phyloP scores from a whole-genome alignment of 306 rosid genomes.

The Acacia crassicarpa region DNA sequence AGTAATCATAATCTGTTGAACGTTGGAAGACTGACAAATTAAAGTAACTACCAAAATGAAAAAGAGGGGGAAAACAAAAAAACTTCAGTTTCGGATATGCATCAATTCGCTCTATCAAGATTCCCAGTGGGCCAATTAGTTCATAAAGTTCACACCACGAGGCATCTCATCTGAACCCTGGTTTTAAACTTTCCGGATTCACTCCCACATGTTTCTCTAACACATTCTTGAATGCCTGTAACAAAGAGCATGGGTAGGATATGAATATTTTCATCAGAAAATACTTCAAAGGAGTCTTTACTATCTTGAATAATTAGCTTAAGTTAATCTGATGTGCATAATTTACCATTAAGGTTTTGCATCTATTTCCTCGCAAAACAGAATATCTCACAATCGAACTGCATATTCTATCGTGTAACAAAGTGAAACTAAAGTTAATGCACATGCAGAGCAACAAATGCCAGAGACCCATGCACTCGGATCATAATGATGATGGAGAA shows the following conservation, averaged over 20 bases:
- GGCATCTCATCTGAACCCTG: slow-evolving; percentile 43
- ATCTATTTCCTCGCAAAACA: slow-evolving; percentile 22
- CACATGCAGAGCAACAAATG: slow-evolving; percentile 54
- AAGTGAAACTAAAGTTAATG: slow-evolving; percentile 44
- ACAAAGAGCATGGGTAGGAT: slow-evolving; percentile 19
- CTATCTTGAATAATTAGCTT: slow-evolving; percentile 20
- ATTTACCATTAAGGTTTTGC: neutral
- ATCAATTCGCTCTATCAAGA: slow-evolving; percentile 53
- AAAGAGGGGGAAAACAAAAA: slow-evolving; percentile 18
- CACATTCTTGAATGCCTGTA: slow-evolving; percentile 83
- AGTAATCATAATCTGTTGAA: slow-evolving; percentile 40
- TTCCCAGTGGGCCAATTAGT: slow-evolving; percentile 50
- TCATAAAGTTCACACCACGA: slow-evolving; percentile 34
- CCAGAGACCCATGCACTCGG: slow-evolving; percentile 44
- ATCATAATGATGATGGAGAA: slow-evolving; percentile 51
- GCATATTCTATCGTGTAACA: slow-evolving; percentile 30
- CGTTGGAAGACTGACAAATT: slow-evolving; percentile 32
- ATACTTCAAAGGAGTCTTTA: slow-evolving; percentile 19
- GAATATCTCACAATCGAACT: slow-evolving; percentile 22
- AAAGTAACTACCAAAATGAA: slow-evolving; percentile 37
- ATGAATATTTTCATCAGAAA: neutral
- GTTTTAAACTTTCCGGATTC: slow-evolving; percentile 57
- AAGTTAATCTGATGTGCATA: neutral
- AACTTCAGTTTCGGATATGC: slow-evolving; percentile 45
- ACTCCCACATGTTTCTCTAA: slow-evolving; percentile 82